Percentiles rank a stretch among this genome's conserved stretches.
Conservation (phyloP, 2,329 filamentous ascomycete species). For the Venturia oleaginea region DNA sequence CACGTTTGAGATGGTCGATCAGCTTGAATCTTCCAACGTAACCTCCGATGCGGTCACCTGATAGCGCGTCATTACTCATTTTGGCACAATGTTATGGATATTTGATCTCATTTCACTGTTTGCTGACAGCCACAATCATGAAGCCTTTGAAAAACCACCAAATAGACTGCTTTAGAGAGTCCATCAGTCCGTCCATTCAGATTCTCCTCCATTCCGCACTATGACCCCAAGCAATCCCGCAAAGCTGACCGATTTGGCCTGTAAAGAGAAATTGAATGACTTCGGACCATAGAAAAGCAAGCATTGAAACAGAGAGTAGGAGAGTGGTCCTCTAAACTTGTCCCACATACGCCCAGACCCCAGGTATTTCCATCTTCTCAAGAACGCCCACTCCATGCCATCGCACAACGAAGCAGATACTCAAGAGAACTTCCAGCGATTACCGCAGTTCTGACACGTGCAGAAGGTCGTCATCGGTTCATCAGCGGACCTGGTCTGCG, state of each 20-base stretch:
- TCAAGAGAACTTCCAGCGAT: conserved; percentile 41
- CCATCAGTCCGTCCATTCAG: neutral
- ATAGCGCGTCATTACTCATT: neutral
- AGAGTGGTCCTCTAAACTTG: neutral
- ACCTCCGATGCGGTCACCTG: neutral
- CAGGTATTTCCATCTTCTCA: neutral
- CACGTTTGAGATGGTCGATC: neutral
- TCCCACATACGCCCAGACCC: neutral
- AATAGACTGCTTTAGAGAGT: neutral
- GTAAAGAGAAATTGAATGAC: neutral
- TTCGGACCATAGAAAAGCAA: neutral
- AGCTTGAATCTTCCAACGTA: neutral
- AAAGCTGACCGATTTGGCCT: neutral
- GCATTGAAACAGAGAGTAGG: neutral
- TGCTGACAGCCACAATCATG: neutral
- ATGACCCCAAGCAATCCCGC: neutral
- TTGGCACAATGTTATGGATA: neutral
- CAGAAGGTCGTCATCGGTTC: conserved; percentile 63
- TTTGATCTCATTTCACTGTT: neutral
- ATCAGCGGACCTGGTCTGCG: conserved; percentile 90
- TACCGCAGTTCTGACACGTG: conserved; percentile 43
- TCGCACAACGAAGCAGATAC: neutral
- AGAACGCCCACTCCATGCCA: conserved; percentile 5
- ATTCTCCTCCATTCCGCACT: neutral
- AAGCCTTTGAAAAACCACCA: neutral